Percentiles rank a stretch among this genome's conserved stretches.
Conservation (phyloP, 768 basidiomycete genomes). For the Floccularia luteovirens region DNA sequence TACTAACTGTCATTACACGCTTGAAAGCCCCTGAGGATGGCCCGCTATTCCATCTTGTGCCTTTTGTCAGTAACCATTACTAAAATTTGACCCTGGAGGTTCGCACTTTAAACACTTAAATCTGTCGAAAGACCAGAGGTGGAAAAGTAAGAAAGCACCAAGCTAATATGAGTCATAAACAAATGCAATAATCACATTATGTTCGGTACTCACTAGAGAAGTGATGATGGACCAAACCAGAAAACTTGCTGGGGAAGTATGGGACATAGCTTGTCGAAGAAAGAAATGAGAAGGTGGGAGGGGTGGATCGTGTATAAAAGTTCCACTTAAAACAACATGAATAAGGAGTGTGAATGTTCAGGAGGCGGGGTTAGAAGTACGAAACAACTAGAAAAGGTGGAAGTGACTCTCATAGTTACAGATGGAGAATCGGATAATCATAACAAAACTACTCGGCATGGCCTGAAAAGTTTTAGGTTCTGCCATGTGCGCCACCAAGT, state of each 20-base stretch:
- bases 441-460: no score
- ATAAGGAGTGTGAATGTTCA: no score
- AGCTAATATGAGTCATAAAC: conserved; percentile 28
- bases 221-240: conserved; percentile 59
- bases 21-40: conserved; percentile 71
- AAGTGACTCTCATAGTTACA: no score
- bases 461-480: no score
- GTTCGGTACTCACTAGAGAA: conserved; percentile 31
- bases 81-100: not conserved
- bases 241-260: conserved; percentile 50
- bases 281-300: conserved; percentile 10
- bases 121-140: conserved; percentile 75
- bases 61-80: not conserved
- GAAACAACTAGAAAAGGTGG: no score
- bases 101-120: conserved; percentile 66
- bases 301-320: conserved; percentile 8
- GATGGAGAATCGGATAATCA: no score
- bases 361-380: no score
- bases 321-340: no score
- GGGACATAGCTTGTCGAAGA: conserved; percentile 41
- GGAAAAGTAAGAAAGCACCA: conserved; percentile 56
- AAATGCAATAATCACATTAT: no score
- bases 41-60: conserved; percentile 58
- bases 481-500: no score
- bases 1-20: conserved; percentile 76